A percentile compares a stretch with the other conserved stretches of the same genome.
Evolutionary conservation across 1,139 yeast genomes (phyloP).

Genomic region (Taphrina sp.): DNA sequence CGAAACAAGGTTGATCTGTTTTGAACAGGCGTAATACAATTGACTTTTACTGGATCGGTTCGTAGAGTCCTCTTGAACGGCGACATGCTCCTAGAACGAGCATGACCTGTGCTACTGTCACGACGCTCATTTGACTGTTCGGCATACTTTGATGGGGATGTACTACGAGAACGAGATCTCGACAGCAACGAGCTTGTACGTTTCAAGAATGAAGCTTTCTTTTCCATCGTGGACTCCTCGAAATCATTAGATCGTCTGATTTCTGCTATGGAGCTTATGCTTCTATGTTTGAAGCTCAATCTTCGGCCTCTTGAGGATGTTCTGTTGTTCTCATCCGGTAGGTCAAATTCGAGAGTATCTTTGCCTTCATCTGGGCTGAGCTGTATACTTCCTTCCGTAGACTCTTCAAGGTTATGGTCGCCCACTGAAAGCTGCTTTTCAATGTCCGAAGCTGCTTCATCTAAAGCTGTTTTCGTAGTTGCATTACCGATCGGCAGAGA

Average conservation of each 20-base stretch:
- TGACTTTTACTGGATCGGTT: neutral
- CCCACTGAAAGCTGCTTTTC: neutral
- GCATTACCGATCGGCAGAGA: neutral
- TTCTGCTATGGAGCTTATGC: slow-evolving; percentile 7
- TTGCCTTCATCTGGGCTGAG: neutral
- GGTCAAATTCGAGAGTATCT: neutral
- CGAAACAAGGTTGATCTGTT: slow-evolving; percentile 1
- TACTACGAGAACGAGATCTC: slow-evolving; percentile 22
- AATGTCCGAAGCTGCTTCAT: neutral
- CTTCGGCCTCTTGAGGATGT: slow-evolving; percentile 14
- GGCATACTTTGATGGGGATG: slow-evolving; percentile 16
- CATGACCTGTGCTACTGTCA: slow-evolving; percentile 1
- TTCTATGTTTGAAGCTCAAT: slow-evolving; percentile 25
- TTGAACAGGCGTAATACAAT: neutral
- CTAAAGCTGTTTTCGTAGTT: neutral
- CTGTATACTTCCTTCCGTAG: neutral
- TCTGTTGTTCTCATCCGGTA: too few relatives aligned
- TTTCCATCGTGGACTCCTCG: neutral
- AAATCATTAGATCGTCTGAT: too few relatives aligned
- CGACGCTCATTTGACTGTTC: neutral
- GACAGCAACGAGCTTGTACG: slow-evolving; percentile 17
- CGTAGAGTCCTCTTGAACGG: slow-evolving; percentile 18
- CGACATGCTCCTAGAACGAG: slow-evolving; percentile 7
- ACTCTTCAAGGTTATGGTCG: neutral
- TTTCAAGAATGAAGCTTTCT: slow-evolving; percentile 12